A percentile compares a stretch with the other conserved stretches of the same genome.
phyloP scores from a whole-genome alignment of 1,284 basidiomycete species.

The Rhodofomes roseus region DNA sequence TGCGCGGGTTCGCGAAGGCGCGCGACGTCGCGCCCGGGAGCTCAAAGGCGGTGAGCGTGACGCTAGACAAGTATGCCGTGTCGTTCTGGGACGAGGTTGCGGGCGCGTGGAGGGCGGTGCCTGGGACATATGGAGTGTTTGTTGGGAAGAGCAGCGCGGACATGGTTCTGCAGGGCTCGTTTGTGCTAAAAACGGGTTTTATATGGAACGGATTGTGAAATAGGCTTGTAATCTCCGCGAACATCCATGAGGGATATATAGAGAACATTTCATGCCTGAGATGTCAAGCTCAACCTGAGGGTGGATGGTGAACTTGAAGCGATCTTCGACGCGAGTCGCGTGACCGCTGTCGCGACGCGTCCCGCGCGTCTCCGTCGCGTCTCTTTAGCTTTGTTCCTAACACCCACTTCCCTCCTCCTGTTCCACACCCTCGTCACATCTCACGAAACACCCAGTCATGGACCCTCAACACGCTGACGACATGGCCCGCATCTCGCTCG shows the following conservation, averaged over 20 bases:
- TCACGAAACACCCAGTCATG: too few relatives aligned
- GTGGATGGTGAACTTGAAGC: too few relatives aligned
- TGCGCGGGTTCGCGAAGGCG: constrained; percentile 61
- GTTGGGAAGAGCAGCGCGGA: constrained; percentile 47
- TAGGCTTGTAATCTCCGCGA: too few relatives aligned
- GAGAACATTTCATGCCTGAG: too few relatives aligned
- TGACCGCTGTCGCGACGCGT: too few relatives aligned
- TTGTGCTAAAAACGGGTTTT: constrained; percentile 37
- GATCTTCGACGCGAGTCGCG: too few relatives aligned
- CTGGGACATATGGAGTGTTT: constrained; percentile 43
- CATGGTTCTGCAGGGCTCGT: constrained; percentile 34
- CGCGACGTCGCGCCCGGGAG: constrained; percentile 43
- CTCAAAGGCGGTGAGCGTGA: constrained; percentile 36
- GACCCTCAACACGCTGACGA: constrained; percentile 49
- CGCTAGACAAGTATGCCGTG: constrained; percentile 56
- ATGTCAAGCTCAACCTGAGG: too few relatives aligned
- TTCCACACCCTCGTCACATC: too few relatives aligned
- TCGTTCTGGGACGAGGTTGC: constrained; percentile 50
- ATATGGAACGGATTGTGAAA: constrained; percentile 45
- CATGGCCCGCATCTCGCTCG: constrained; percentile 59
- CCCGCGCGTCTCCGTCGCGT: too few relatives aligned
- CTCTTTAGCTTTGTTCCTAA: too few relatives aligned
- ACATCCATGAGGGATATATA: too few relatives aligned
- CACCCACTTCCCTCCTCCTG: too few relatives aligned
- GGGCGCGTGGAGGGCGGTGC: constrained; percentile 40